Percentiles rank a stretch among this genome's conserved stretches.
These are phyloP conservation scores for Candida pseudocylindracea DNA, from an alignment of 1,139 yeast species.

Conservation along the genomic window DNA sequence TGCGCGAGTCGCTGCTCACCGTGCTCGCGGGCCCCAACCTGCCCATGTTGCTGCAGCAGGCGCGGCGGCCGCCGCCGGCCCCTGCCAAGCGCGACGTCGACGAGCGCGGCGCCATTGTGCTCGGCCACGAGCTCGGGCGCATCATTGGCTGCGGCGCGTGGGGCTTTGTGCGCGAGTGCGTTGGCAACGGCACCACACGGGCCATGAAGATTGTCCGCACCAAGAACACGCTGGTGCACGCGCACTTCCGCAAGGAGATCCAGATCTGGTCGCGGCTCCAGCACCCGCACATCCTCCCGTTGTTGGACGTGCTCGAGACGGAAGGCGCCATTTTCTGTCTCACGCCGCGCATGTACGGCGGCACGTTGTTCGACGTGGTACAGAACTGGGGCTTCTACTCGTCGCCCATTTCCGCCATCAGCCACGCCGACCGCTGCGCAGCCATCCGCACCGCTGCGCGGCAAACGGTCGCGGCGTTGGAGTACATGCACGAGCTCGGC, in stretches of 20 bases:
- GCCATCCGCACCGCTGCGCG: slow-evolving; percentile 8
- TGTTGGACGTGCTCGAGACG: slow-evolving; percentile 39
- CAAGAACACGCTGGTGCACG: slow-evolving; percentile 11
- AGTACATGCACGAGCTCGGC: slow-evolving; percentile 49
- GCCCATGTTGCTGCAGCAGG: slow-evolving; percentile 17
- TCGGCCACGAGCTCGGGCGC: slow-evolving; percentile 44
- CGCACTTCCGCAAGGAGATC: slow-evolving; percentile 49
- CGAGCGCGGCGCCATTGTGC: slow-evolving; percentile 36
- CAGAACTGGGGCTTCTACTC: slow-evolving; percentile 34
- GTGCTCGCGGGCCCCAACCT: slow-evolving; percentile 17
- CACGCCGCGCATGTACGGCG: slow-evolving; percentile 52
- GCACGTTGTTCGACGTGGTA: slow-evolving; percentile 65
- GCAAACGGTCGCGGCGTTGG: slow-evolving; percentile 40
- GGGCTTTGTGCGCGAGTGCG: slow-evolving; percentile 73
- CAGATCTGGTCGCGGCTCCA: slow-evolving; percentile 48
- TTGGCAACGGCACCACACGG: slow-evolving; percentile 17
- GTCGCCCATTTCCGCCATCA: slow-evolving; percentile 12
- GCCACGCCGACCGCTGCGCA: slow-evolving; percentile 8
- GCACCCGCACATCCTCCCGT: slow-evolving; percentile 43
- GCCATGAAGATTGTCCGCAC: slow-evolving; percentile 65
- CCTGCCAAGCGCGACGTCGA: slow-evolving; percentile 18
- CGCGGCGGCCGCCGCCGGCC: slow-evolving; percentile 7
- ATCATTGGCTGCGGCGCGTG: slow-evolving; percentile 86
- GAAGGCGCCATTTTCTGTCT: slow-evolving; percentile 47
- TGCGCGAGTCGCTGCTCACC: slow-evolving; percentile 6